Percentiles rank a stretch among this genome's conserved stretches.
Evolutionary conservation across 2,329 filamentous ascomycete genomes (phyloP).

Genomic region (Cladosporium sphaerospermum): DNA sequence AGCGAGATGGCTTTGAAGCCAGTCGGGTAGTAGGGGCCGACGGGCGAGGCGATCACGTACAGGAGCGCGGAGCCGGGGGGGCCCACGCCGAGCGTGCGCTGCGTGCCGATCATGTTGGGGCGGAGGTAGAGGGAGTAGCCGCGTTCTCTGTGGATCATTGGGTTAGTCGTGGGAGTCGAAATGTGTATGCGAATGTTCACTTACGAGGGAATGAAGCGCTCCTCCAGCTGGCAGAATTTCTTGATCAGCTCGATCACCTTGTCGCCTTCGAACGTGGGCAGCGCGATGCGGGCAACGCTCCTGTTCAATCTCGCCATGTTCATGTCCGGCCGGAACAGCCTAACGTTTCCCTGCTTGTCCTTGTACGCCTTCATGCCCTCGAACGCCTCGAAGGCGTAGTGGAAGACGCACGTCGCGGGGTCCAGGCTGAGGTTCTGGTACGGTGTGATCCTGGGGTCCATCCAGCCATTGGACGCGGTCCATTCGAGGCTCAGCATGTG

Average conservation of each 20-base stretch:
- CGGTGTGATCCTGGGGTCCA: conserved; percentile 73
- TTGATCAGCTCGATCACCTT: conserved; percentile 75
- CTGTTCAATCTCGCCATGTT: conserved; percentile 96
- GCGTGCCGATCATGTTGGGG: conserved; percentile 95
- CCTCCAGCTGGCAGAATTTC: conserved; percentile 71
- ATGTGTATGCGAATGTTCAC: conserved; percentile 19
- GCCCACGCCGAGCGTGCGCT: conserved; percentile 85
- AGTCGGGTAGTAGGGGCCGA: conserved; percentile 95
- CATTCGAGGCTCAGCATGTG: conserved; percentile 97
- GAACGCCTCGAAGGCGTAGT: conserved; percentile 97
- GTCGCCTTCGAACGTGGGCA: conserved; percentile 74
- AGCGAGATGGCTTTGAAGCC: conserved; percentile 96
- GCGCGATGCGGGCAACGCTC: conserved; percentile 81
- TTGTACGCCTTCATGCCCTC: conserved; percentile 99
- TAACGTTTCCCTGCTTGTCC: conserved; percentile 68
- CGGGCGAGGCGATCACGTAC: conserved; percentile 91
- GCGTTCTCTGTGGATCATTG: conserved; percentile 38
- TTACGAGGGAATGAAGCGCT: conserved; percentile 80
- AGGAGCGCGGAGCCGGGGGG: conserved; percentile 88
- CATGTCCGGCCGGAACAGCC: conserved; percentile 88
- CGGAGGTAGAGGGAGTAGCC: conserved; percentile 95
- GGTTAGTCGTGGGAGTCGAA: not conserved
- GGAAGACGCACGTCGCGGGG: conserved; percentile 92
- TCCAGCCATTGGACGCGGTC: conserved; percentile 80
- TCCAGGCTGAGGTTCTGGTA: conserved; percentile 98